Evolutionary conservation across 495 filamentous ascomycete genomes (phyloP), one percentile per base, ranked within the genome.

Genomic region (Clavariopsis aquatica): DNA sequence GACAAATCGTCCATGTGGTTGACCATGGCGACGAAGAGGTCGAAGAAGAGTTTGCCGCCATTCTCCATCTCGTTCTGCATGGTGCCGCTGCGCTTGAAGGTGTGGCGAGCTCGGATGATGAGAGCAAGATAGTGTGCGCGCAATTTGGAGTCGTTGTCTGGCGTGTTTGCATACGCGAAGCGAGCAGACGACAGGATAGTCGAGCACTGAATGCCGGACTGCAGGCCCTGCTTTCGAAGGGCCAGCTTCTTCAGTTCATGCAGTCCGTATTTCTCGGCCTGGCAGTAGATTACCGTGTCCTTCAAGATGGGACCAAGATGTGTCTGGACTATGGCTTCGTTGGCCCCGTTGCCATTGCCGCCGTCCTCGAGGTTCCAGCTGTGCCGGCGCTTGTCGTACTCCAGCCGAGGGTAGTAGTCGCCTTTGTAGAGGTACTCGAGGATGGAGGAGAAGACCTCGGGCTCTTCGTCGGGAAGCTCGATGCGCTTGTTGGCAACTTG

Each of bases 61-160:
- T 82, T 82, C 74, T 91, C 88, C 92, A 96, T 96, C 80, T 96
- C 92, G 70, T 88, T 84, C 77, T 96, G 92, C 92, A 96, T 95
- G n/a, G 92, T 96, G 64, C 92, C 92, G 76, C 91, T 95, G 38
- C 89, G 80, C 82, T 94, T 96, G 80, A 96, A 96, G 3, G 90
- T 96, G 65, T 80, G 81, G 64, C 91, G 81, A 71, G 86, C 87
- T 65, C 92, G 83, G 68, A 96, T 93, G 75, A 96, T 95, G 73
- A 96, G 82, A 26, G 92, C 91, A 24, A 96, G 85, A 71, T 96
- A 96, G 77, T 96, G 92, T 31, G 92, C 91, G 55, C 92, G 82
- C 55, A 96, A 83, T 74, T 90, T 90, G 26, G 89, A 92, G 80
- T 96, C 92, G 19, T 81, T 88, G 71, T 96, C 90, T 0, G 91